Conservation (phyloP, 768 basidiomycete genomes). For the Suillus bovinus region DNA sequence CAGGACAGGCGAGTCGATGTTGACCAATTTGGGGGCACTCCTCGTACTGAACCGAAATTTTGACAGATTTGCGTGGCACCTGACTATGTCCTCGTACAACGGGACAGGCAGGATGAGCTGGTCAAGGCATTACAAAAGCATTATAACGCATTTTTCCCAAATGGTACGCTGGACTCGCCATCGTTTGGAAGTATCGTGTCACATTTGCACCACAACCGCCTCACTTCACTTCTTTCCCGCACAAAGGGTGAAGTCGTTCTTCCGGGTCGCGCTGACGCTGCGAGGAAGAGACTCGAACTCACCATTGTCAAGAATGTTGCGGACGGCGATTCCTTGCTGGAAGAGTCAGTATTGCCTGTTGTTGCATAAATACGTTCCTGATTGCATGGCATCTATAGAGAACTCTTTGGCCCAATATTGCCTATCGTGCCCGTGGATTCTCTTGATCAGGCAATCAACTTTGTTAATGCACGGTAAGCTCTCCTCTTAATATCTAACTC, state of each 20-base stretch:
- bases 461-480: conserved; percentile 52
- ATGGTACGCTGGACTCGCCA: conserved; percentile 45
- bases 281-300: conserved; percentile 51
- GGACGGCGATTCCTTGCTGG: conserved; percentile 57
- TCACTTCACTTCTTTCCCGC: conserved; percentile 49
- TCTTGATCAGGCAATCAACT: conserved; percentile 55
- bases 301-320: conserved; percentile 59
- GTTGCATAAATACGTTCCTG: neutral
- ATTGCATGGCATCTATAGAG: conserved; percentile 38
- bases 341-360: conserved; percentile 43
- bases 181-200: conserved; percentile 55
- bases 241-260: conserved; percentile 57
- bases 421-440: conserved; percentile 60
- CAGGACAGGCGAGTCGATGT: conserved; percentile 65
- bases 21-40: neutral
- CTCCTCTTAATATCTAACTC: neutral
- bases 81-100: conserved; percentile 46
- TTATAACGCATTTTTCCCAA: conserved; percentile 52
- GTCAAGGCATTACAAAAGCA: conserved; percentile 44
- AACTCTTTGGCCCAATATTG: conserved; percentile 73
- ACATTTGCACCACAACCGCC: conserved; percentile 51
- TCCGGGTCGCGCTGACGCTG: conserved; percentile 37
- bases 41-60: neutral
- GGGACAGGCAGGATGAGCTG: conserved; percentile 46
- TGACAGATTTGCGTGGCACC: conserved; percentile 41